Conservation (phyloP, 306 rosid genomes). For the Quercus glauca region DNA sequence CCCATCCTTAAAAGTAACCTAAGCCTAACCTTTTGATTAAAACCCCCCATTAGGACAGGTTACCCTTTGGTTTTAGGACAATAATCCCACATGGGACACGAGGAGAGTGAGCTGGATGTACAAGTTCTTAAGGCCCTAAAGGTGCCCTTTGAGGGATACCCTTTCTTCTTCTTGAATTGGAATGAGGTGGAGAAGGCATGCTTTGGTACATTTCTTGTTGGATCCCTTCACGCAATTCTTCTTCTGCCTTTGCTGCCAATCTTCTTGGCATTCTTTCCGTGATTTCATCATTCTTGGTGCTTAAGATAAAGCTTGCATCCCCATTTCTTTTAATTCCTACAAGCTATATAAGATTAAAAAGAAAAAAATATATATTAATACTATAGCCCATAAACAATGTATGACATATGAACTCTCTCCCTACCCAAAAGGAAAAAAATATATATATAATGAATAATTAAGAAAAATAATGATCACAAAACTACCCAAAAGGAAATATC, state of each 20-base stretch:
- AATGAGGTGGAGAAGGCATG: slow-evolving; percentile 28
- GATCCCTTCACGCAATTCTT: slow-evolving; percentile 44
- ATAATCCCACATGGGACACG: slow-evolving; percentile 42
- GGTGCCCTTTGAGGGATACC: slow-evolving; percentile 75
- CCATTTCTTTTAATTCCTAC: slow-evolving; percentile 49
- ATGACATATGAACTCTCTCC: too few species aligned
- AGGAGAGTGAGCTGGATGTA: slow-evolving; percentile 46
- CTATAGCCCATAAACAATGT: too few species aligned
- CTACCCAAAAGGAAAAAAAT: too few species aligned
- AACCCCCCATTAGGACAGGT: slow-evolving; percentile 36
- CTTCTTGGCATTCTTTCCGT: slow-evolving; percentile 38
- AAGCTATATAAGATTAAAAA: slow-evolving; percentile 16
- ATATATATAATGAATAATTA: too few species aligned
- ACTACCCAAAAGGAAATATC: too few species aligned
- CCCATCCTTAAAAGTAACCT: slow-evolving; percentile 29
- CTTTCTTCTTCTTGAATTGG: slow-evolving; percentile 73
- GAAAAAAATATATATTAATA: too few species aligned
- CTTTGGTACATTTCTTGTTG: slow-evolving; percentile 37
- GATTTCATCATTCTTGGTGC: slow-evolving; percentile 45
- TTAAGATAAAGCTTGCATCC: slow-evolving; percentile 37
- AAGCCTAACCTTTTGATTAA: slow-evolving; percentile 15
- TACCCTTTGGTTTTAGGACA: slow-evolving; percentile 36
- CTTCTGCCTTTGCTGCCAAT: slow-evolving; percentile 37
- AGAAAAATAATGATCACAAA: too few species aligned
- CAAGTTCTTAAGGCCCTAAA: slow-evolving; percentile 45